phyloP scores from a whole-genome alignment of 2,329 filamentous ascomycete species.

The Claviceps digitariae region DNA sequence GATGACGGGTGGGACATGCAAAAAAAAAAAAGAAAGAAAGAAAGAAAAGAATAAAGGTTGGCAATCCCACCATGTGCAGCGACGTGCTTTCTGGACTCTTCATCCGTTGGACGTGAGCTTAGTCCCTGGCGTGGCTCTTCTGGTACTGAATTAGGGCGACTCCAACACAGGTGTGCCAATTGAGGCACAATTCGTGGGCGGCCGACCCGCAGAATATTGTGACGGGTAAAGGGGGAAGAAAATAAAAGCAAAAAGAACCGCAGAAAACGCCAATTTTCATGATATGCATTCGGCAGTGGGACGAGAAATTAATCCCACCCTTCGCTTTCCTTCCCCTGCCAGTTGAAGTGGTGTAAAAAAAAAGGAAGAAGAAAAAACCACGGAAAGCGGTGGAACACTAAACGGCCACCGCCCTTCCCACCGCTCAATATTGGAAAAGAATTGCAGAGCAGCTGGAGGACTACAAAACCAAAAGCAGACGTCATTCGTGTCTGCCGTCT shows the following conservation, averaged over 20 bases:
- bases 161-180: too few relatives aligned
- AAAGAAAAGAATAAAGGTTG: too few relatives aligned
- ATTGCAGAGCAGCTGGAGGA: neutral
- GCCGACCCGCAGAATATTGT: neutral
- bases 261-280: conserved; percentile 2
- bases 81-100: too few relatives aligned
- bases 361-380: neutral
- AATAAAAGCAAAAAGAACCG: neutral
- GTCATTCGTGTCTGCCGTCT: neutral
- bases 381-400: neutral
- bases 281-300: conserved; percentile 2
- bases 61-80: too few relatives aligned
- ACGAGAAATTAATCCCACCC: neutral
- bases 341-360: neutral
- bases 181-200: neutral
- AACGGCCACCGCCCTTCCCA: neutral
- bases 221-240: neutral
- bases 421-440: neutral
- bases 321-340: neutral
- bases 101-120: too few relatives aligned
- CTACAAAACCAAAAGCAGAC: neutral
- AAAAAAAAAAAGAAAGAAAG: too few relatives aligned
- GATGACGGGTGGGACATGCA: too few relatives aligned
- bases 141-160: too few relatives aligned
- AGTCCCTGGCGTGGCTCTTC: too few relatives aligned